Base-by-base conservation (phyloP, 495 filamentous ascomycete genomes). In the Daldinia childiae region DNA sequence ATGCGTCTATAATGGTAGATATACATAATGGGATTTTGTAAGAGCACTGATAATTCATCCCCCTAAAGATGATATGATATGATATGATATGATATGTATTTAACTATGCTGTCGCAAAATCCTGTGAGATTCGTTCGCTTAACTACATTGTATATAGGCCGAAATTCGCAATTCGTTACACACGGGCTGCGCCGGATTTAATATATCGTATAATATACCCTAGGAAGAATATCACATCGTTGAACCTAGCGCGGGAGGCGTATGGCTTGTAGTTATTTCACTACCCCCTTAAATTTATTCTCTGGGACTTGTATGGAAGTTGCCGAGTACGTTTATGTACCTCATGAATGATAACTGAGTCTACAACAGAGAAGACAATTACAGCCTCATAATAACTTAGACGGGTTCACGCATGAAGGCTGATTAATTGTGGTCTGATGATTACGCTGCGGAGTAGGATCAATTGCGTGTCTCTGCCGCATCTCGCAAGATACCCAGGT, bases 401-500 rank as follows among this genome's bases (percentile, higher is more conserved):
- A 58, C 48, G 52, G 36, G 57, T 17, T 54, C 39, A 29, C 39
- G 51, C 51, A 62, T 39, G 19, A 17, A 41, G 27, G 51, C 36
- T 29, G 29, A 38, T 5, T 26, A 11, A 57, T 29, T 45, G 48
- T 65, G 38, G 32, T 38, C 34, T 50, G 51, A 30, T 48, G 11
- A 59, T 41, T 69, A 69, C 57, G 48, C 68, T 39, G 55, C 56
- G 62, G 55, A 38, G 58, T 58, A 60, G 12, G 63, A 58, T 58
- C 39, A 50, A 58, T 69, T 56, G 60, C 62, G 62, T 39, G 52
- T 61, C 58, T 67, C 62, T 36, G 39, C 50, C 39, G 45, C 54
- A 34, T 59, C 69, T 66, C 78, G 82, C 64, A 91, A 79, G 24
- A 91, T 76, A 14, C 90, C 91, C 34, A 91, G 41, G 79, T 93